Evolutionary conservation across 73 alveolate genomes (phyloP).

Genomic region (Stentor roeselii): DNA sequence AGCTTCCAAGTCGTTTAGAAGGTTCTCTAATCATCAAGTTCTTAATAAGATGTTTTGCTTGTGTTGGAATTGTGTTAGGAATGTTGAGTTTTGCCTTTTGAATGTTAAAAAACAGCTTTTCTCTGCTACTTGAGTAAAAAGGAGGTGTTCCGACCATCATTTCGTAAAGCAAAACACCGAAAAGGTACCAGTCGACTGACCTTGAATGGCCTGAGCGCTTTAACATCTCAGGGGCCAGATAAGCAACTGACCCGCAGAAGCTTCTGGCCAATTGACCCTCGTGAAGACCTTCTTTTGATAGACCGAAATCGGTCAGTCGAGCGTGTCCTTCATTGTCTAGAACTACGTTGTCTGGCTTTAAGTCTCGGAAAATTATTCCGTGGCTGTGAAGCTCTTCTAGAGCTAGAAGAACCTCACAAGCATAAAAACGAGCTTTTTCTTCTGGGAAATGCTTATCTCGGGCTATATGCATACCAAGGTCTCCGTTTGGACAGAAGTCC

Average conservation of each 20-base stretch:
- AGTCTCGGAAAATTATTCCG: conserved; percentile 87
- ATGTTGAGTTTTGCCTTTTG: conserved; percentile 82
- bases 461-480: conserved; percentile 72
- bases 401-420: conserved; percentile 82
- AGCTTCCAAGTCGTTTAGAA: conserved; percentile 69
- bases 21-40: conserved; percentile 72
- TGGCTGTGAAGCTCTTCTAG: conserved; percentile 82
- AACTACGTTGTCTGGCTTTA: conserved; percentile 93
- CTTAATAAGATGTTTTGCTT: conserved; percentile 72
- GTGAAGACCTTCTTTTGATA: conserved; percentile 75
- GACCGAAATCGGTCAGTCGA: conserved; percentile 89
- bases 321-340: conserved; percentile 94
- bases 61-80: conserved; percentile 68
- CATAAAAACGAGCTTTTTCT: conserved; percentile 76
- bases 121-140: conserved; percentile 77
- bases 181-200: conserved; percentile 92
- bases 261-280: conserved; percentile 62
- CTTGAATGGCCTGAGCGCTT: conserved; percentile 84
- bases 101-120: conserved; percentile 85
- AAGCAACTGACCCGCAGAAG: conserved; percentile 90
- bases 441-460: conserved; percentile 82
- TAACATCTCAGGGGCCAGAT: conserved; percentile 93
- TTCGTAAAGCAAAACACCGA: conserved; percentile 93
- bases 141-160: conserved; percentile 90
- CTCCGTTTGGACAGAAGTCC: conserved; percentile 85